A percentile compares a stretch with the other conserved stretches of the same genome.
Conservation (phyloP, 495 filamentous ascomycete species). For the Polyplosphaeria fusca region DNA sequence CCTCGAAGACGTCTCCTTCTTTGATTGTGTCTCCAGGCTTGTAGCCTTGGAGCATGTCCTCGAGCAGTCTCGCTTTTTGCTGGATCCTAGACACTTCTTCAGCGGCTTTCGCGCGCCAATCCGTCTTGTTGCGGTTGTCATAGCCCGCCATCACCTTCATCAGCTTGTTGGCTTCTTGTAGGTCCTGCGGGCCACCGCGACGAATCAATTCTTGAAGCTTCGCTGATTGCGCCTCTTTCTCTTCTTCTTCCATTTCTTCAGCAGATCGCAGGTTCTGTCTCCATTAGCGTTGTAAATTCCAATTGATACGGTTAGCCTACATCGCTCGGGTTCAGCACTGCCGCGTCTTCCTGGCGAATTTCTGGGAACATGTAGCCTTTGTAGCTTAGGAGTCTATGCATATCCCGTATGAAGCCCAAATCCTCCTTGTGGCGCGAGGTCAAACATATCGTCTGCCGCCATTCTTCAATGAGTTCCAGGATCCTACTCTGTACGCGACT, state of each 20-base stretch:
- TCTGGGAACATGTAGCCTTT: conserved; percentile 97
- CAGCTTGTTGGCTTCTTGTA: conserved; percentile 91
- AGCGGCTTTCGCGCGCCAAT: conserved; percentile 95
- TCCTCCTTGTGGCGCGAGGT: conserved; percentile 97
- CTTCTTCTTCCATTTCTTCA: conserved; percentile 98
- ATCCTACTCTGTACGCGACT: conserved; percentile 87
- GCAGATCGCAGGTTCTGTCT: conserved; percentile 88
- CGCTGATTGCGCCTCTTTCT: conserved; percentile 87
- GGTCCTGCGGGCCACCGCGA: conserved; percentile 81
- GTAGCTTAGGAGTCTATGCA: conserved; percentile 92
- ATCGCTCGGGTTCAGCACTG: conserved; percentile 95
- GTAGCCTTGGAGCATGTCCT: conserved; percentile 86
- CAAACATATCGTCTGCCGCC: conserved; percentile 96
- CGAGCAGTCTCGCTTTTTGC: conserved; percentile 84
- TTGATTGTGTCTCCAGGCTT: conserved; percentile 76
- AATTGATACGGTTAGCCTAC: no score
- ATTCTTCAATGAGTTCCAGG: conserved; percentile 96
- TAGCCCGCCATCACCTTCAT: conserved; percentile 99
- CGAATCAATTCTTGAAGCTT: conserved; percentile 97
- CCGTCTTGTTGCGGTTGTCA: conserved; percentile 90
- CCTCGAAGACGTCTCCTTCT: conserved; percentile 92
- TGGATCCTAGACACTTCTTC: conserved; percentile 92
- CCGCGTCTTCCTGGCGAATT: conserved; percentile 87
- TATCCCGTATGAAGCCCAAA: conserved; percentile 92
- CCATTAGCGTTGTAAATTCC: no score